Percentiles rank a stretch among this genome's conserved stretches.
Evolutionary conservation across 2,329 filamentous ascomycete genomes (phyloP).

Genomic region (Nigrospora osmanthi): DNA sequence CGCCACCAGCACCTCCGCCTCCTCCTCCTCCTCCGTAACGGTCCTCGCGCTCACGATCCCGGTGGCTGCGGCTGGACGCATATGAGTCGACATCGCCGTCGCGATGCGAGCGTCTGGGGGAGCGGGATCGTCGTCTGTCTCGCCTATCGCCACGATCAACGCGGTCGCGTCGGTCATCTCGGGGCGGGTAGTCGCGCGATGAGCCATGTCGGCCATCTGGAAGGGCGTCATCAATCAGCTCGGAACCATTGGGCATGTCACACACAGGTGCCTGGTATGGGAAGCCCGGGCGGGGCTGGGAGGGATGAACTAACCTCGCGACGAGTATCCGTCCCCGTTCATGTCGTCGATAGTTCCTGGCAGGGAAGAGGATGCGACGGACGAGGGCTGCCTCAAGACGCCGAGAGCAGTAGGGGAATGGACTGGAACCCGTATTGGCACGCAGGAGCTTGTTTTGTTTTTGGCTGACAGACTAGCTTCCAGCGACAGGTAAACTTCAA

Average conservation of each 20-base stretch:
- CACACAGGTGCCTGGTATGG: not conserved
- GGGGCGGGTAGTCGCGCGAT: constrained; percentile 46
- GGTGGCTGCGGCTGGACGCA: constrained; percentile 85
- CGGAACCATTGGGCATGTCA: constrained; percentile 9
- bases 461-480: too few relatives aligned
- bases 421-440: too few relatives aligned
- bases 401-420: too few relatives aligned
- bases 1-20: constrained; percentile 28
- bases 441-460: too few relatives aligned
- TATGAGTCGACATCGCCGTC: constrained; percentile 70
- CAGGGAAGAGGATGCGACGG: too few relatives aligned
- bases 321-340: constrained; percentile 81
- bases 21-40: constrained; percentile 71
- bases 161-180: constrained; percentile 30
- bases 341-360: constrained; percentile 40
- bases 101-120: constrained; percentile 63
- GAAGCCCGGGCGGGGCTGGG: constrained; percentile 4
- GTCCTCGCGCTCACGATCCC: constrained; percentile 89
- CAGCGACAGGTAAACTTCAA: too few relatives aligned
- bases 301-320: constrained; percentile 56
- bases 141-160: constrained; percentile 39
- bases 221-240: constrained; percentile 7
- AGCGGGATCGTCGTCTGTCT: constrained; percentile 32
- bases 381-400: too few relatives aligned
- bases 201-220: constrained; percentile 43